Conservation (phyloP, 2,329 filamentous ascomycete species). For the Pseudogymnoascus sp. region DNA sequence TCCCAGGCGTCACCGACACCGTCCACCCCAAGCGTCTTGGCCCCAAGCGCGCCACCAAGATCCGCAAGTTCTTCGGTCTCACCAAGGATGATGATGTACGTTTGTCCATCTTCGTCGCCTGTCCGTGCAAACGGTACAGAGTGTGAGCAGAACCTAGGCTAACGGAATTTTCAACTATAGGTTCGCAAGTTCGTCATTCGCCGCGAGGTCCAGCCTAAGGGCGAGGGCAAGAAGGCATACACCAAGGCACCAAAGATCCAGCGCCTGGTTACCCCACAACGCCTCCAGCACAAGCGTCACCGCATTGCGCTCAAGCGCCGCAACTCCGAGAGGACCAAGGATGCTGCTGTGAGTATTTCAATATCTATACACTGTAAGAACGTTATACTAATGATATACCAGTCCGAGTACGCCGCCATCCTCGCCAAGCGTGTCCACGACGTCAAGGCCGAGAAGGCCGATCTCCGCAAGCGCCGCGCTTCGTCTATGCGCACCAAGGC, state of each 20-base stretch:
- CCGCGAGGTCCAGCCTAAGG: constrained; percentile 94
- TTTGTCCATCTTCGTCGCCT: constrained; percentile 65
- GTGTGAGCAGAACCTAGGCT: constrained; percentile 42
- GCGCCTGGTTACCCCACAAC: constrained; percentile 97
- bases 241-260: constrained; percentile 99
- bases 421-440: constrained; percentile 95
- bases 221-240: constrained; percentile 95
- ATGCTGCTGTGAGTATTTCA: constrained; percentile 77
- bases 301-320: constrained; percentile 96
- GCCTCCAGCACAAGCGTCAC: constrained; percentile 99
- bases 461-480: constrained; percentile 93
- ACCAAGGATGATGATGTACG: constrained; percentile 99
- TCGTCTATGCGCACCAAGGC: constrained; percentile 70
- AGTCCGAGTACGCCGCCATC: constrained; percentile 96
- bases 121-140: constrained; percentile 44
- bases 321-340: constrained; percentile 93
- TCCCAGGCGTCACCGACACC: constrained; percentile 94
- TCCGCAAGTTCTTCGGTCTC: constrained; percentile 98
- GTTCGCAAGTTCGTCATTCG: constrained; percentile 99
- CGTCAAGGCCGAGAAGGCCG: constrained; percentile 88
- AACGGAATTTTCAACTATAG: constrained; percentile 41
- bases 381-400: constrained; percentile 30
- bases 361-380: neutral
- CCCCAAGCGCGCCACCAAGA: constrained; percentile 99
- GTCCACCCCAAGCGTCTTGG: constrained; percentile 99